Percentiles rank a stretch among this genome's conserved stretches.
Conservation (phyloP, 257 asterid species). For the Solanum pimpinellifolium region DNA sequence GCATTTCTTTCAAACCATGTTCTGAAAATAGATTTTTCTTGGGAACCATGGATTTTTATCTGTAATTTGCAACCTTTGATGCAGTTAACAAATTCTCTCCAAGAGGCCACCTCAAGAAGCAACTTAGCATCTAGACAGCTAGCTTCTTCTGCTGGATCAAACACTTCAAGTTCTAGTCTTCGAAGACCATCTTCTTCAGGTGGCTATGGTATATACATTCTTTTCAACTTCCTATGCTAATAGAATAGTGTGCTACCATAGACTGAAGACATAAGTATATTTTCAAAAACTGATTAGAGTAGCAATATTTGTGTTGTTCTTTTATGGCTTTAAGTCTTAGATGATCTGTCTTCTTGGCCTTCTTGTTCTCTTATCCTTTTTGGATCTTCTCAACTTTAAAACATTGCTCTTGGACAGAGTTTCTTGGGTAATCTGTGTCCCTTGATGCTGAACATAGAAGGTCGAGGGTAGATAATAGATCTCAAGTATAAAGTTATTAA, state of each 20-base stretch:
- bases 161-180: conserved; percentile 56
- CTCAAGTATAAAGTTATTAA: too few species aligned
- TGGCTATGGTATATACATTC: conserved; percentile 71
- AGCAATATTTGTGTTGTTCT: neutral
- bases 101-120: conserved; percentile 39
- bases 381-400: neutral
- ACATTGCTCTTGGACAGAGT: conserved; percentile 24
- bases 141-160: conserved; percentile 50
- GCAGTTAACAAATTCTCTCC: conserved; percentile 31
- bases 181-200: conserved; percentile 90
- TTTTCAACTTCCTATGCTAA: conserved; percentile 11
- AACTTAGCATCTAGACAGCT: conserved; percentile 46
- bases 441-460: conserved; percentile 1
- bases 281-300: conserved; percentile 53
- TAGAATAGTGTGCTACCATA: neutral
- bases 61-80: conserved; percentile 13
- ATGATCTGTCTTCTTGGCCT: neutral
- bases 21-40: neutral
- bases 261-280: neutral
- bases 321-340: neutral
- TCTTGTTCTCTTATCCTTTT: neutral
- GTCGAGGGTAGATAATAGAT: too few species aligned
- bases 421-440: conserved; percentile 77
- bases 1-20: neutral
- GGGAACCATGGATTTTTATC: neutral